Evolutionary conservation across 2,329 filamentous ascomycete genomes (phyloP).

Genomic region (Scopulariopsis brevicaulis): DNA sequence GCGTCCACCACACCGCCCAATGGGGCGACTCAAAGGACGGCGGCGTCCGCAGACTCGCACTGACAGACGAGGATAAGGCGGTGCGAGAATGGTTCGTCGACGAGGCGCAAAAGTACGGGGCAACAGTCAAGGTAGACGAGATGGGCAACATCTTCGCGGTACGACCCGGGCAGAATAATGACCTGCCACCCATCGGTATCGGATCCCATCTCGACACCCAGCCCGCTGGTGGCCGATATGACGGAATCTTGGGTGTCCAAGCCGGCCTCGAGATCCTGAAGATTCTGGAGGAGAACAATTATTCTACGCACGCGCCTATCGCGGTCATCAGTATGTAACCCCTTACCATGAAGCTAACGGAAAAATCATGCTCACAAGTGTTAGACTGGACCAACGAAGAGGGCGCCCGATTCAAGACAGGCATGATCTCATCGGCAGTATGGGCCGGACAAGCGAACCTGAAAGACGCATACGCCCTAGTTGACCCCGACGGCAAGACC

Average conservation of each 20-base stretch:
- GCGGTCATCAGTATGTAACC: background rate
- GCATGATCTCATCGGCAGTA: background rate
- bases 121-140: background rate
- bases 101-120: background rate
- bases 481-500: background rate
- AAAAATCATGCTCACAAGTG: background rate
- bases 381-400: background rate
- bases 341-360: background rate
- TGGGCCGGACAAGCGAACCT: background rate
- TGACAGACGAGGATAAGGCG: background rate
- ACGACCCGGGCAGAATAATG: slow-evolving; percentile 44
- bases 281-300: slow-evolving; percentile 49
- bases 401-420: background rate
- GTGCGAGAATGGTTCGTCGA: background rate
- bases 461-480: background rate
- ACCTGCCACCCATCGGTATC: slow-evolving; percentile 51
- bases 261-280: slow-evolving; percentile 61
- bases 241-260: slow-evolving; percentile 65
- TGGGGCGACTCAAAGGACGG: background rate
- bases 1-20: background rate
- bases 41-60: background rate
- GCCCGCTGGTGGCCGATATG: slow-evolving; percentile 53
- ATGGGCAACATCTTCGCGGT: slow-evolving; percentile 42
- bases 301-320: background rate
- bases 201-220: slow-evolving; percentile 59